Base-by-base conservation (phyloP, 2,329 filamentous ascomycete species). In the Penicillium nordicum region DNA sequence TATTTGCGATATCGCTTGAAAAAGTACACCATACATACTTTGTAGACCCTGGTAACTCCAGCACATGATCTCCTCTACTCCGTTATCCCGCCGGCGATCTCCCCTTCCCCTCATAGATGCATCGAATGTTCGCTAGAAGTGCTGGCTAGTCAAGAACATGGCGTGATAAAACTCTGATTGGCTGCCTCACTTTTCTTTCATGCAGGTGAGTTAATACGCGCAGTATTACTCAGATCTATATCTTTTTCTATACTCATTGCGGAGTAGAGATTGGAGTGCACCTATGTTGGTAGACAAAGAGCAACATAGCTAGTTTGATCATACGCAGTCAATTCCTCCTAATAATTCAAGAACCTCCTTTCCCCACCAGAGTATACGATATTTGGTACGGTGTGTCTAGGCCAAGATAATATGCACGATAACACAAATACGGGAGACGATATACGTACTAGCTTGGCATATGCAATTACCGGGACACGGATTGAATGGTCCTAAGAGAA, bases 51-150 rank as follows among this genome's bases (percentile, higher is more conserved):
- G 9, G 18, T 4, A 23, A n/a, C 6, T 30, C 21, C 41, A 55
- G 34, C 42, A 21, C 29, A 52, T 42, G 32, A 38, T n/a, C 5
- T 45, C 52, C 45, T 54, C 30, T n/a, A 48, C 29, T 32, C 34
- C 25, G 27, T 29, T 36, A 14, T 45, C 36, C 8, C 36, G 27
- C n/a, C 10, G 40, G 37, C 12, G 48, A 51, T 51, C 21, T 36
- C 23, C n/a, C 27, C 37, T 50, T n/a, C 47, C 48, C 53, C 48
- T 46, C 48, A 55, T 9, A 2, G 34, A 46, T 46, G 41, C 48
- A 52, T 52, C 48, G 48, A 46, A 52, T 51, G 53, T 52, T 45
- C 42, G 49, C 45, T 30, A 46, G 53, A 36, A 46, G 48, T 30
- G 41, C 10, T 32, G 29, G 45, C 45, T 42, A 50, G 38, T 29